A percentile compares a stretch with the other conserved stretches of the same genome.
These are phyloP conservation scores for Syncephalis fuscata DNA, from an alignment of 371 early-diverging fungal species.

Conservation along the genomic window DNA sequence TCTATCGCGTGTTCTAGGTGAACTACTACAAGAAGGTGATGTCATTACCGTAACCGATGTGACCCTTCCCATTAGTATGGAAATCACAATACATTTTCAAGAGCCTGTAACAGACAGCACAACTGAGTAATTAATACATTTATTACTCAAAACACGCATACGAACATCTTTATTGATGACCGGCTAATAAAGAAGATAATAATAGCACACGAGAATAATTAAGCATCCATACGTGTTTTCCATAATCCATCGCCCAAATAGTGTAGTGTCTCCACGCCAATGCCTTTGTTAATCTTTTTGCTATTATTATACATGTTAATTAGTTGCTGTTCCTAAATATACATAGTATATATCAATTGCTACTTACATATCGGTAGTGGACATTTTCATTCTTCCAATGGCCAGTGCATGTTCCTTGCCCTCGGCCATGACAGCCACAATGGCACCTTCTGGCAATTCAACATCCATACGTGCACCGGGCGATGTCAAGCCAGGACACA, in stretches of 20 bases:
- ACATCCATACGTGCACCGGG: conserved; percentile 74
- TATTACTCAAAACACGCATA: too few species aligned
- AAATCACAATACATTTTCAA: not conserved
- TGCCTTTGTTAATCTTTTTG: conserved; percentile 76
- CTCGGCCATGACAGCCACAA: conserved; percentile 89
- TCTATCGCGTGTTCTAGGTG: conserved; percentile 34
- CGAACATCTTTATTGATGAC: too few species aligned
- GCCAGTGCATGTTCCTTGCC: conserved; percentile 92
- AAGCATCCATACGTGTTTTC: conserved; percentile 19
- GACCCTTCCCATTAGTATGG: conserved; percentile 26
- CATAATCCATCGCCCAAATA: conserved; percentile 78
- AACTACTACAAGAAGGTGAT: conserved; percentile 42
- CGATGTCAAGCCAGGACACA: conserved; percentile 96
- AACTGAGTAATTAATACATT: too few species aligned
- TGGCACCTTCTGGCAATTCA: conserved; percentile 45
- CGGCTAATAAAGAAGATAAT: too few species aligned
- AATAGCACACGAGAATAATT: too few species aligned
- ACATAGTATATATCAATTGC: not conserved
- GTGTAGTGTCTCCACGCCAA: conserved; percentile 81
- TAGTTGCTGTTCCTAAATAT: not conserved
- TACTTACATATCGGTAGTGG: conserved; percentile 76
- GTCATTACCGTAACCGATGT: conserved; percentile 59
- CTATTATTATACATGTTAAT: conserved; percentile 19
- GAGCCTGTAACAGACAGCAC: too few species aligned
- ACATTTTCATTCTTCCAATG: conserved; percentile 77